Evolutionary conservation across 306 rosid species (phyloP).

Genomic region (Vigna mungo): DNA sequence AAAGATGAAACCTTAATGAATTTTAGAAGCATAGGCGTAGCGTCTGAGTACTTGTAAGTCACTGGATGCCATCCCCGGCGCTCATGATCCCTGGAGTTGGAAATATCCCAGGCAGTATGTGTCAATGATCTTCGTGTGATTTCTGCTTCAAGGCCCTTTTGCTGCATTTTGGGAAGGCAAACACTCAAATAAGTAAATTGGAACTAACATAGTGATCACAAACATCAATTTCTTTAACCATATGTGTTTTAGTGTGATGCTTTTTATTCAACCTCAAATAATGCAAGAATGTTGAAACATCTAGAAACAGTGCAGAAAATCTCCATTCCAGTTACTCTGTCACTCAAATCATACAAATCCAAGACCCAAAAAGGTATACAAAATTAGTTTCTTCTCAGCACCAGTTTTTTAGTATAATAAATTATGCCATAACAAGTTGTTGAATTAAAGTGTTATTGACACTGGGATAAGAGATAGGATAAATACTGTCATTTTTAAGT

Average conservation of each 20-base stretch:
- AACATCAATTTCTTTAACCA: too few relatives aligned
- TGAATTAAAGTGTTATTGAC: conserved; percentile 5
- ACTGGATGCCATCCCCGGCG: conserved; percentile 99
- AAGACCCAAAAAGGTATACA: background rate
- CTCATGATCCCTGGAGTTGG: conserved; percentile 68
- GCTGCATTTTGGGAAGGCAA: conserved; percentile 61
- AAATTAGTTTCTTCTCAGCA: background rate
- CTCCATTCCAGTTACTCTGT: background rate
- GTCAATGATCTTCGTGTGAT: conserved; percentile 85
- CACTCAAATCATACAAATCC: background rate
- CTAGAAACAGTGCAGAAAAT: background rate
- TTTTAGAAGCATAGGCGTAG: conserved; percentile 79
- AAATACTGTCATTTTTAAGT: background rate
- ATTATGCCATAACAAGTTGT: background rate
- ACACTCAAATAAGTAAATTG: conserved; percentile 25
- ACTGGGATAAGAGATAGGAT: background rate
- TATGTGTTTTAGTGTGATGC: background rate
- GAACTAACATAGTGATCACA: background rate
- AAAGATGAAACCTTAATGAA: conserved; percentile 71
- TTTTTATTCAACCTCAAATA: conserved; percentile 6
- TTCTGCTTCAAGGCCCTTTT: conserved; percentile 81
- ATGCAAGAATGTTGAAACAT: conserved; percentile 13
- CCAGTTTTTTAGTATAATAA: background rate
- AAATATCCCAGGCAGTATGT: conserved; percentile 91
- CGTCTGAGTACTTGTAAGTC: conserved; percentile 92